phyloP scores from a whole-genome alignment of 1,284 basidiomycete species.

The Cutaneotrichosporon cutaneum region DNA sequence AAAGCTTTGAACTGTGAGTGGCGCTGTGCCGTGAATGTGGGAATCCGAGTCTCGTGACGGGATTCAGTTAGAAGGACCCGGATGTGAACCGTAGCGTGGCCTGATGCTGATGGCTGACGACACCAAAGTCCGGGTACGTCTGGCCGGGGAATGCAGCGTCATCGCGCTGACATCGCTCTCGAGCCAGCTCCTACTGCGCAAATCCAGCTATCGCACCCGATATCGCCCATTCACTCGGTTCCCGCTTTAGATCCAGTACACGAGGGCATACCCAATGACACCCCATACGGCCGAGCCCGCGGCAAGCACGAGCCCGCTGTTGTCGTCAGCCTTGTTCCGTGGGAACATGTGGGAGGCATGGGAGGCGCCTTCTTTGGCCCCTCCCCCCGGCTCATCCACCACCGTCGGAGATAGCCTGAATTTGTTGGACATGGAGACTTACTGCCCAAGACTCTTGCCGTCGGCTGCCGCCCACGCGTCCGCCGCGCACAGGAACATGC shows the following conservation, averaged over 20 bases:
- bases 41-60: not conserved
- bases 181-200: too few species aligned
- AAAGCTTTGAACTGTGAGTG: not conserved
- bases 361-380: not conserved
- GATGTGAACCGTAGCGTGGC: too few species aligned
- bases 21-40: not conserved
- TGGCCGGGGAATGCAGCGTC: not conserved
- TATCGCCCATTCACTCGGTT: not conserved
- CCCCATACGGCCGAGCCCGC: constrained; percentile 46
- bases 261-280: constrained; percentile 22
- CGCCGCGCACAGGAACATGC: not conserved
- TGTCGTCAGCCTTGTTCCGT: not conserved
- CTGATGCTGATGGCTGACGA: not conserved
- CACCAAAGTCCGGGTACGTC: not conserved
- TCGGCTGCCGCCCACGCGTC: not conserved
- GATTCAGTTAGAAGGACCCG: not conserved
- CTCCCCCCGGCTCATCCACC: too few species aligned
- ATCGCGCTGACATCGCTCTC: too few species aligned
- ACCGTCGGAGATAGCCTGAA: not conserved
- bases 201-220: not conserved
- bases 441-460: not conserved
- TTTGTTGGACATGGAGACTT: too few species aligned
- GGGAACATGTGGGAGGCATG: too few species aligned
- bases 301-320: constrained; percentile 34
- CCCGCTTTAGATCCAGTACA: constrained; percentile 5